Percentiles rank a stretch among this genome's conserved stretches.
phyloP scores from a whole-genome alignment of 768 basidiomycete species.

The Tylopilus rubrobrunneus region DNA sequence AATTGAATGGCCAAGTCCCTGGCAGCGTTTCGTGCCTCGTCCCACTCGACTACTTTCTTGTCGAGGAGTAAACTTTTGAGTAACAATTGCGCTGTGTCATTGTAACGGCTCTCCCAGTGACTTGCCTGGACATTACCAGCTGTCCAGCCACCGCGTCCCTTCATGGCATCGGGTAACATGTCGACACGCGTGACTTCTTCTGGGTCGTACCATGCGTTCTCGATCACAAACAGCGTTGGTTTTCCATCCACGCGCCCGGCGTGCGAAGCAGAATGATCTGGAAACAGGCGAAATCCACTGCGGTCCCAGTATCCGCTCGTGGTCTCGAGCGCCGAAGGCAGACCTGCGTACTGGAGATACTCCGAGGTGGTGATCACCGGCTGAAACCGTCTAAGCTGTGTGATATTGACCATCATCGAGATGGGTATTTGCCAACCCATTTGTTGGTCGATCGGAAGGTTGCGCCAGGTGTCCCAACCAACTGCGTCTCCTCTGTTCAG shows the following conservation, averaged over 20 bases:
- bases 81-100: conserved; percentile 7
- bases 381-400: conserved; percentile 33
- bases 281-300: conserved; percentile 15
- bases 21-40: conserved; percentile 26
- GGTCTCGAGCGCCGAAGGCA: conserved; percentile 30
- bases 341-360: conserved; percentile 36
- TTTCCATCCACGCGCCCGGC: conserved; percentile 12
- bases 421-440: conserved; percentile 33
- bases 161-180: conserved; percentile 24
- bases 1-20: conserved; percentile 14
- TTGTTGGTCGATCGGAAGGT: conserved; percentile 32
- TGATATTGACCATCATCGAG: conserved; percentile 37
- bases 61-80: conserved; percentile 19
- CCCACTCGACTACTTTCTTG: conserved; percentile 27
- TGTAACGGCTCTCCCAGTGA: conserved; percentile 11
- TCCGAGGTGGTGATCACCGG: conserved; percentile 36
- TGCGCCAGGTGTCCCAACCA: conserved; percentile 37
- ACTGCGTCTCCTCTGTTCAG: conserved; percentile 40
- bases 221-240: conserved; percentile 32
- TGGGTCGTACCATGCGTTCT: conserved; percentile 40
- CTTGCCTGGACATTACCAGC: conserved; percentile 11
- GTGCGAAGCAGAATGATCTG: conserved; percentile 15
- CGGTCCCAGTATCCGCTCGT: conserved; percentile 38
- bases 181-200: conserved; percentile 35
- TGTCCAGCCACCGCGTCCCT: conserved; percentile 26